phyloP scores from a whole-genome alignment of 2,329 filamentous ascomycete genomes.

The Aspergillus felis region DNA sequence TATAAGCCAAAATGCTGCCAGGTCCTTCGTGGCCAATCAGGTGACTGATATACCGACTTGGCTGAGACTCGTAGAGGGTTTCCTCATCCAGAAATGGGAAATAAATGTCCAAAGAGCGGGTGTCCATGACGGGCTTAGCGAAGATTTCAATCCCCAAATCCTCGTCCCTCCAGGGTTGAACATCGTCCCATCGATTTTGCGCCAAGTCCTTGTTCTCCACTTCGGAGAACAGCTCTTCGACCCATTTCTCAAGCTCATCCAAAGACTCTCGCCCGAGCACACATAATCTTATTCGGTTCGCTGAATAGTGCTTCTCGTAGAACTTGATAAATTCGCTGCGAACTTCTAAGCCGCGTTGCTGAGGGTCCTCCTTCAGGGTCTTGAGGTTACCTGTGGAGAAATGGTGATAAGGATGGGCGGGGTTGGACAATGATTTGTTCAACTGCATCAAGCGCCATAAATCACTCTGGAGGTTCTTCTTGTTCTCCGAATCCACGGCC shows the following conservation, averaged over 20 bases:
- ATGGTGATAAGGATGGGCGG: constrained; percentile 81
- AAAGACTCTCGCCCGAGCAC: constrained; percentile 77
- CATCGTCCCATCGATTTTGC: constrained; percentile 62
- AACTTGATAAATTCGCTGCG: constrained; percentile 91
- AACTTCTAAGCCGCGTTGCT: constrained; percentile 75
- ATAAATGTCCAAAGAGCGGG: constrained; percentile 70
- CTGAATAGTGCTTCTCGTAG: constrained; percentile 83
- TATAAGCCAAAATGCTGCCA: constrained; percentile 83
- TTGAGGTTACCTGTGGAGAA: constrained; percentile 89
- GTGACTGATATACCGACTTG: constrained; percentile 81
- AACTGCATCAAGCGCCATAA: constrained; percentile 83
- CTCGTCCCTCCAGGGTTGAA: constrained; percentile 56
- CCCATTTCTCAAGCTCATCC: constrained; percentile 80
- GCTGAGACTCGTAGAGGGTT: constrained; percentile 71
- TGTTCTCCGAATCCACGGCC: constrained; percentile 93
- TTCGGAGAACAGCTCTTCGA: constrained; percentile 73
- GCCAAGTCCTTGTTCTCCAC: constrained; percentile 78
- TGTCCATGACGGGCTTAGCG: constrained; percentile 88
- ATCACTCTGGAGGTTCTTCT: constrained; percentile 93
- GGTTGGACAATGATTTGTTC: constrained; percentile 82
- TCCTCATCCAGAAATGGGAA: constrained; percentile 88
- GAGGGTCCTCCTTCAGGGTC: constrained; percentile 76
- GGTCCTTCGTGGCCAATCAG: constrained; percentile 90
- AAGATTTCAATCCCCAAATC: constrained; percentile 71
- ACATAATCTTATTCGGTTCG: constrained; percentile 89